Conservation (phyloP, 345 rosid species). For the Laguncularia racemosa region DNA sequence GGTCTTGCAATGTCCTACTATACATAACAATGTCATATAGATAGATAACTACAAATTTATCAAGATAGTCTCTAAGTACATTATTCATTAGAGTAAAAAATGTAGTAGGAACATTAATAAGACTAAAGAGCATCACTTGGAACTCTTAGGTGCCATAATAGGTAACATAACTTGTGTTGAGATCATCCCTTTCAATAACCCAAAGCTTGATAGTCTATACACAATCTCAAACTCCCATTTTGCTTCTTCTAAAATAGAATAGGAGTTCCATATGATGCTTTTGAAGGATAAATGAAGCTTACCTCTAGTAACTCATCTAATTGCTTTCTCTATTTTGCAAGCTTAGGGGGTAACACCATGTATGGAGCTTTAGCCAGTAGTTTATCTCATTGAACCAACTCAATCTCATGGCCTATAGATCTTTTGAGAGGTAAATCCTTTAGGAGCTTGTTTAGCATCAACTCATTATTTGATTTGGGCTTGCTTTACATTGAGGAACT, state of each 20-base stretch:
- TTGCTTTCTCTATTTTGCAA: background rate
- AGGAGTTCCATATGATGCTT: too few species aligned
- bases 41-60: slow-evolving; percentile 3
- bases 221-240: background rate
- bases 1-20: too few species aligned
- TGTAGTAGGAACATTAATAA: background rate
- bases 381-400: background rate
- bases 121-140: too few species aligned
- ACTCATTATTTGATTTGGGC: background rate
- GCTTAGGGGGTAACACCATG: background rate
- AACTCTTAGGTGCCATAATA: background rate
- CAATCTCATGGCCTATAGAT: background rate
- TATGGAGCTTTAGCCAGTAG: background rate
- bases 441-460: background rate
- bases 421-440: background rate
- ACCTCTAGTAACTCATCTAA: slow-evolving; percentile 1
- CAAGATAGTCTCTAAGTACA: background rate
- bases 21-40: too few species aligned
- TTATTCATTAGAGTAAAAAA: slow-evolving; percentile 5
- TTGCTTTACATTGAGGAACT: background rate
- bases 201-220: too few species aligned
- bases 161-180: background rate
- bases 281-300: too few species aligned
- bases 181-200: background rate
- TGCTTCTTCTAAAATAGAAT: too few species aligned